Evolutionary conservation across 2,329 filamentous ascomycete genomes (phyloP).

Genomic region (Paracoccidioides brasiliensis): DNA sequence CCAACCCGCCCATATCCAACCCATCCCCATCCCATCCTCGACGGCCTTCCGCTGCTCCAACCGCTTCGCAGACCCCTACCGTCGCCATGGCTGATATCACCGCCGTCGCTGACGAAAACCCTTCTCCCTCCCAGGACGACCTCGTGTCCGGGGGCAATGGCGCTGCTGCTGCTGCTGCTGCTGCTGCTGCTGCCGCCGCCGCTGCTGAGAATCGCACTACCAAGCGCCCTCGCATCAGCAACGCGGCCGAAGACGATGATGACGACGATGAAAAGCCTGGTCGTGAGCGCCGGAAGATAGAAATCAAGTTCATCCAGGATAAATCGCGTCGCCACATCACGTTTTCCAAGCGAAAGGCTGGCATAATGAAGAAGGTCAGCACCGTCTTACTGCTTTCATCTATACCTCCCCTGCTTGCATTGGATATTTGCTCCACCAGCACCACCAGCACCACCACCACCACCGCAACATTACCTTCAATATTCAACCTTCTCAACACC

Average conservation of each 20-base stretch:
- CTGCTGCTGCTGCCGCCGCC: background rate
- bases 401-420: conserved; percentile 3
- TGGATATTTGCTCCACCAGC: background rate
- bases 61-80: conserved; percentile 7
- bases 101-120: conserved; percentile 63
- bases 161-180: conserved; percentile 18
- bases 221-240: conserved; percentile 71
- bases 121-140: conserved; percentile 59
- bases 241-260: conserved; percentile 81
- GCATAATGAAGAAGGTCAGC: conserved; percentile 99
- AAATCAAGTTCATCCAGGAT: conserved; percentile 99
- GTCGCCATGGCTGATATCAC: conserved; percentile 62
- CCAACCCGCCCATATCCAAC: conserved; percentile 10
- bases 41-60: conserved; percentile 5
- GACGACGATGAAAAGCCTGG: conserved; percentile 96
- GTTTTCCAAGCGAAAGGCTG: conserved; percentile 98
- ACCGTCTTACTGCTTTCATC: background rate
- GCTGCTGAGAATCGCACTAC: conserved; percentile 62
- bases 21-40: background rate
- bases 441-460: background rate
- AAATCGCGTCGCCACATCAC: conserved; percentile 99
- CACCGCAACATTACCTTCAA: background rate
- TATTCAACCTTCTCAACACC: background rate
- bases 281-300: conserved; percentile 97
- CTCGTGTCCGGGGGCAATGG: conserved; percentile 58